These are phyloP conservation scores for Penicillium decumbens DNA, from an alignment of 2,329 filamentous ascomycete genomes.

Conservation along the genomic window DNA sequence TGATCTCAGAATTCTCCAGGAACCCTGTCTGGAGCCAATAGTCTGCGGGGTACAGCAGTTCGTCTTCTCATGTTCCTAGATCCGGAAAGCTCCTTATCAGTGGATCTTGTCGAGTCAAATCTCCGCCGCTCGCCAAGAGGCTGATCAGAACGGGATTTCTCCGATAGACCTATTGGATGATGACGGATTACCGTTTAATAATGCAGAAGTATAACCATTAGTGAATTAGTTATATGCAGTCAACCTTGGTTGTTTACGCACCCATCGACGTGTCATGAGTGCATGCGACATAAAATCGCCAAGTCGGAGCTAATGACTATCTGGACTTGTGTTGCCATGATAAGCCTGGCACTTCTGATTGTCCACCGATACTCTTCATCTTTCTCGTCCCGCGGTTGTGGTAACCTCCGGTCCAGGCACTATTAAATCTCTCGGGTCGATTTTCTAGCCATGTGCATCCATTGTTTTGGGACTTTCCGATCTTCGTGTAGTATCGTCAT, in stretches of 20 bases:
- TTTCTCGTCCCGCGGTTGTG: not conserved
- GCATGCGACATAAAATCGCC: not conserved
- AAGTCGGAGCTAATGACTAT: not conserved
- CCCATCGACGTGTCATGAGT: conserved; percentile 9
- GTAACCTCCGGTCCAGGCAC: conserved; percentile 5
- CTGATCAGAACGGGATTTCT: conserved; percentile 7
- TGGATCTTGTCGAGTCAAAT: conserved; percentile 11
- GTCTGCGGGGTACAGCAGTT: not conserved
- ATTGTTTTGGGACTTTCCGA: not conserved
- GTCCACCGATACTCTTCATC: not conserved
- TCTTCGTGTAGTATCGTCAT: not conserved
- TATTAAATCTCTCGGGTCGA: not conserved
- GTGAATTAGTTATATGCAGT: not conserved
- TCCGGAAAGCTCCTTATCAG: conserved; percentile 13
- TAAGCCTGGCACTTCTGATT: conserved; percentile 15
- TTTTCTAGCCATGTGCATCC: not conserved
- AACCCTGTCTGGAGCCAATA: conserved; percentile 5
- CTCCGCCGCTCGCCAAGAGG: conserved; percentile 6
- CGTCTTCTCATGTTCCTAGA: not conserved
- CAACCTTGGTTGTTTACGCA: not conserved
- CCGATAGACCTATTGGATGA: not conserved
- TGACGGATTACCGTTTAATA: not conserved
- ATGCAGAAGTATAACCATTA: no score
- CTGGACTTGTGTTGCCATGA: conserved; percentile 4
- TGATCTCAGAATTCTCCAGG: not conserved